A percentile compares a stretch with the other conserved stretches of the same genome.
Conservation (phyloP, 2,329 filamentous ascomycete species). For the Colletotrichum camelliae region DNA sequence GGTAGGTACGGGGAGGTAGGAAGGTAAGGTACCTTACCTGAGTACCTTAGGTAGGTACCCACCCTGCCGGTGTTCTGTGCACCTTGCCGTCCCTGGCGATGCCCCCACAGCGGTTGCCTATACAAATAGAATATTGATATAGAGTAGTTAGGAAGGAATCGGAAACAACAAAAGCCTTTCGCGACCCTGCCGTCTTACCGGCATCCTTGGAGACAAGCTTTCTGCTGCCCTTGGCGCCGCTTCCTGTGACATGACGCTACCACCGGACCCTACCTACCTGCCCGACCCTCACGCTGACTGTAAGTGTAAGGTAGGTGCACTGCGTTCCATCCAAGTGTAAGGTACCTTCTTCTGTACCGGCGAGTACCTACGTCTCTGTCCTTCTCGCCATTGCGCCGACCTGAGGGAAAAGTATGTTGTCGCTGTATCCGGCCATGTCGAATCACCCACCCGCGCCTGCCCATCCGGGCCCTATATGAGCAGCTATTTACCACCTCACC, state of each 20-base stretch:
- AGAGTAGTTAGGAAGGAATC: no score
- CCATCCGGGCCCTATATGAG: not conserved
- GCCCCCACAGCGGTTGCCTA: conserved; percentile 2
- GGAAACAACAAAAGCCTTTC: no score
- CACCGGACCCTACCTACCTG: not conserved
- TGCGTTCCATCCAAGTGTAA: not conserved
- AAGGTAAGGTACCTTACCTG: not conserved
- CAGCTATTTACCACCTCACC: conserved; percentile 13
- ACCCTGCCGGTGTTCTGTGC: not conserved
- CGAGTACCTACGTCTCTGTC: not conserved
- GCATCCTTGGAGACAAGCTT: conserved; percentile 24
- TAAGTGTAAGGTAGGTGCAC: not conserved
- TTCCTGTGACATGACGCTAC: conserved; percentile 13
- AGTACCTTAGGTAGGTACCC: not conserved
- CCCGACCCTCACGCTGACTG: no score
- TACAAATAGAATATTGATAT: no score
- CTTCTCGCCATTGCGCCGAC: not conserved
- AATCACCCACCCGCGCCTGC: not conserved
- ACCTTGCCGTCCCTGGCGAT: not conserved
- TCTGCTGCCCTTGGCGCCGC: conserved; percentile 14
- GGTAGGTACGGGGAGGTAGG: not conserved
- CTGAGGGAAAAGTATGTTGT: not conserved
- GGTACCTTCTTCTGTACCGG: not conserved
- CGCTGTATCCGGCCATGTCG: not conserved
- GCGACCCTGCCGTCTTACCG: conserved; percentile 20